Conservation (phyloP, 1,284 basidiomycete species). For the Macrocystidia cucumis region DNA sequence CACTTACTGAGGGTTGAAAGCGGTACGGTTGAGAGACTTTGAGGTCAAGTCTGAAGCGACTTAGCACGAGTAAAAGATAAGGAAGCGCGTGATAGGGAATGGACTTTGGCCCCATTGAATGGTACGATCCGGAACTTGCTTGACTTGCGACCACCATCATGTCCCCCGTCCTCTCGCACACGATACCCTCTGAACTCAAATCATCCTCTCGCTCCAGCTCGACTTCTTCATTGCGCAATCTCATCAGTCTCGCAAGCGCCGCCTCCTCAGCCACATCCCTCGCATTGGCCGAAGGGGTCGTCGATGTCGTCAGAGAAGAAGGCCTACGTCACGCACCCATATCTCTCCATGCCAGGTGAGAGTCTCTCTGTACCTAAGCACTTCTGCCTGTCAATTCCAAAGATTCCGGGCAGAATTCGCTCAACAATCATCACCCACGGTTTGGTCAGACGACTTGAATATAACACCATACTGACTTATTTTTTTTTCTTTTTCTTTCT, state of each 20-base stretch:
- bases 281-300: slow-evolving; percentile 30
- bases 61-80: too few relatives aligned
- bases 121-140: too few relatives aligned
- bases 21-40: too few relatives aligned
- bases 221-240: slow-evolving; percentile 23
- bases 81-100: too few relatives aligned
- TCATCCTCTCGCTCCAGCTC: slow-evolving; percentile 14
- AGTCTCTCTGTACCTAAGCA: too few relatives aligned
- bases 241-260: slow-evolving; percentile 23
- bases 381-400: too few relatives aligned
- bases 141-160: slow-evolving; percentile 13
- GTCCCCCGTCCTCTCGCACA: slow-evolving; percentile 15
- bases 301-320: slow-evolving; percentile 43
- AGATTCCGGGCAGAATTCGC: too few relatives aligned
- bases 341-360: slow-evolving; percentile 71
- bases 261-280: slow-evolving; percentile 34
- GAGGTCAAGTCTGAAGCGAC: too few relatives aligned
- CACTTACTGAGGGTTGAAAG: too few relatives aligned
- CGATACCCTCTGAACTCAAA: slow-evolving; percentile 13
- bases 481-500: slow-evolving; percentile 11
- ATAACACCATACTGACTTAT: slow-evolving; percentile 15
- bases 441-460: slow-evolving; percentile 25
- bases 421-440: slow-evolving; percentile 16
- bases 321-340: slow-evolving; percentile 57
- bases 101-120: too few relatives aligned